Percentiles rank a stretch among this genome's conserved stretches.
phyloP scores from a whole-genome alignment of 768 basidiomycete genomes.

The Termitomyces sp. region DNA sequence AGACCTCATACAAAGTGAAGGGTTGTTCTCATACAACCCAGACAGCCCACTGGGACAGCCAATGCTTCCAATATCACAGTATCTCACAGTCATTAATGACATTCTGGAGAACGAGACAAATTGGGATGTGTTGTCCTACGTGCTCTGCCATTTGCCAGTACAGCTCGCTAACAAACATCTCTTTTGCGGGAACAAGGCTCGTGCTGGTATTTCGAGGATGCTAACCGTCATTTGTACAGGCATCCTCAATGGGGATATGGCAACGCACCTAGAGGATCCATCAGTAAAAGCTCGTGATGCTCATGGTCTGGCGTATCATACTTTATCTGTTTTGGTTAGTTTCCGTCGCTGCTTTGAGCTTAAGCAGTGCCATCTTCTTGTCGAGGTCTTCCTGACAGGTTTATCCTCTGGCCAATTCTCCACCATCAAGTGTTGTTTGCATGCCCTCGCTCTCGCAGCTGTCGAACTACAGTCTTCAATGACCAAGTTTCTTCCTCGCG shows the following conservation, averaged over 20 bases:
- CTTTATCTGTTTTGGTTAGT: constrained; percentile 81
- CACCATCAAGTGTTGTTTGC: constrained; percentile 84
- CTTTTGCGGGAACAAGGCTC: constrained; percentile 85
- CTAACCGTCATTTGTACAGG: constrained; percentile 64
- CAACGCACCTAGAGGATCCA: constrained; percentile 43
- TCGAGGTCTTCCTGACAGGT: constrained; percentile 68
- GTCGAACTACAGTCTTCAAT: constrained; percentile 84
- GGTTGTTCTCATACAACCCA: constrained; percentile 61
- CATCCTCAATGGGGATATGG: constrained; percentile 56
- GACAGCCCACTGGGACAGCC: constrained; percentile 32
- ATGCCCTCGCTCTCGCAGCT: constrained; percentile 81
- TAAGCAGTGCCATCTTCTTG: constrained; percentile 59
- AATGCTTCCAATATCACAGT: constrained; percentile 70
- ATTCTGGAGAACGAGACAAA: constrained; percentile 73
- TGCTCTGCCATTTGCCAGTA: constrained; percentile 84
- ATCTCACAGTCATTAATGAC: constrained; percentile 56
- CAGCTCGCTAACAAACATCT: constrained; percentile 95
- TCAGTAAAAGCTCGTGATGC: constrained; percentile 76
- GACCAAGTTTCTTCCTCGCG: constrained; percentile 71
- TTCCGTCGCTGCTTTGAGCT: constrained; percentile 77
- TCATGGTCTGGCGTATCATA: constrained; percentile 83
- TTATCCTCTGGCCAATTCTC: constrained; percentile 58
- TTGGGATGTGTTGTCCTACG: constrained; percentile 93
- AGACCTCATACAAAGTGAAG: constrained; percentile 63
- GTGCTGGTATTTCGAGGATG: constrained; percentile 56